A percentile compares a stretch with the other conserved stretches of the same genome.
Conservation (phyloP, 2,329 filamentous ascomycete genomes). For the Didymella arachidicola region DNA sequence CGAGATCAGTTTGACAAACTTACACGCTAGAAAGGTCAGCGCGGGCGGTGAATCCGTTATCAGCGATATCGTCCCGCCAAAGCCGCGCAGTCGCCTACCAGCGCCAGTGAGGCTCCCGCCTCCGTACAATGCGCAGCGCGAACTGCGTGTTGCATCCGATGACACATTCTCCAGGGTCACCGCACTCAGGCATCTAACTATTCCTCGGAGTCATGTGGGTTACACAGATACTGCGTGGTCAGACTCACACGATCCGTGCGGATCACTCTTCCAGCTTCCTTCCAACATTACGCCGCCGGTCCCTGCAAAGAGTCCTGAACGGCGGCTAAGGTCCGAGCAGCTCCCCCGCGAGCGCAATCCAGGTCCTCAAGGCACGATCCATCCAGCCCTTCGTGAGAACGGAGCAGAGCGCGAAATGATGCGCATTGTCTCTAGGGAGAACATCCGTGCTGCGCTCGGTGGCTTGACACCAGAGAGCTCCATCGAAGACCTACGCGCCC, state of each 20-base stretch:
- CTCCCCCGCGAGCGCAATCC: neutral
- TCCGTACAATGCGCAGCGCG: constrained; percentile 18
- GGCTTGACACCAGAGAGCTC: constrained; percentile 30
- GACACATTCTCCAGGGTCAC: constrained; percentile 1
- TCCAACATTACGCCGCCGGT: constrained; percentile 25
- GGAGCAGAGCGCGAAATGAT: constrained; percentile 17
- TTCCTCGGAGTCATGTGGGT: neutral
- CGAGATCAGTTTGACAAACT: constrained; percentile 30
- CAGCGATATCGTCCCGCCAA: neutral
- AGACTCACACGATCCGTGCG: neutral
- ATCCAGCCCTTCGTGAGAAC: neutral
- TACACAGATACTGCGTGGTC: neutral
- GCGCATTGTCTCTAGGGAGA: constrained; percentile 46
- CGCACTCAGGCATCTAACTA: neutral
- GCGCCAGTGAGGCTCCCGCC: constrained; percentile 30
- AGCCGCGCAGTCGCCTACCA: constrained; percentile 27
- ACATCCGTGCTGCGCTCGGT: constrained; percentile 40
- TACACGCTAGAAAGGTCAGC: constrained; percentile 17
- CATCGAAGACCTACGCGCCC: constrained; percentile 23
- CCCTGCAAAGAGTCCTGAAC: constrained; percentile 32
- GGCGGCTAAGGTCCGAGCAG: constrained; percentile 16
- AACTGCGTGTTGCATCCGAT: constrained; percentile 21
- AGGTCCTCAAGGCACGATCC: neutral
- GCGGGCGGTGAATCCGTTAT: neutral
- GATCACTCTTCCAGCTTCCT: constrained; percentile 4